Evolutionary conservation across 257 asterid species (phyloP), one percentile per base, ranked within the genome.

Genomic region (Apocynum venetum): DNA sequence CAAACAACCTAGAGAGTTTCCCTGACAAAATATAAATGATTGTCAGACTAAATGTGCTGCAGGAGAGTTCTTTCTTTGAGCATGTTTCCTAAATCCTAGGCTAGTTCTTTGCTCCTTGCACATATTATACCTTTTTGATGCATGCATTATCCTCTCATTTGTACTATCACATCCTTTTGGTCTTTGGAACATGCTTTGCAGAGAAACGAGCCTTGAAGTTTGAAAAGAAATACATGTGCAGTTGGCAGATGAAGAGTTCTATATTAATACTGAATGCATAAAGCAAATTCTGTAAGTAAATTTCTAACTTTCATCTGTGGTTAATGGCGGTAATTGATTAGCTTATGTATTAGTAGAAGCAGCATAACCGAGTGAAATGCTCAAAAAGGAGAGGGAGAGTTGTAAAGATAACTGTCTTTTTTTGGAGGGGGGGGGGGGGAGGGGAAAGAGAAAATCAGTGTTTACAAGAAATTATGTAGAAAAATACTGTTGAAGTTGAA

Each of bases 401-500:
- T 44, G 47, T 44, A 44, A 44, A 44, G 47, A 44, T 25, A 25
- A 25, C 31, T 25, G 31, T 25, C 31, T 25, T 25, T 25, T 25
- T 25, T 25, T 25, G 31, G 31, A 25, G 3, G 3, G 47, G 47
- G 47, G 47, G 47, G 4, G 6, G 47, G 47, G 47, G 3, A 6
- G 47, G 47, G 47, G 47, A 44, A 25, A 0, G 31, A 44, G 47
- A 6, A 44, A 44, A 44, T 40, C 51, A 4, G 6, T 47, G 51
- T 47, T 47, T 8, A 10, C 41, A 10, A 74, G 53, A 19, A 59
- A 10, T 74, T 11, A 43, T 59, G 70, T 4, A n/a, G 52, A 40
- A 52, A 74, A 56, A 3, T 57, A 56, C 9, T 41, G 46, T 53
- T 72, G 76, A 72, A 72, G 48, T 17, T 72, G 76, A 72, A 72